Evolutionary conservation across 441 rosid genomes (phyloP).

Genomic region (Populus hybrid): DNA sequence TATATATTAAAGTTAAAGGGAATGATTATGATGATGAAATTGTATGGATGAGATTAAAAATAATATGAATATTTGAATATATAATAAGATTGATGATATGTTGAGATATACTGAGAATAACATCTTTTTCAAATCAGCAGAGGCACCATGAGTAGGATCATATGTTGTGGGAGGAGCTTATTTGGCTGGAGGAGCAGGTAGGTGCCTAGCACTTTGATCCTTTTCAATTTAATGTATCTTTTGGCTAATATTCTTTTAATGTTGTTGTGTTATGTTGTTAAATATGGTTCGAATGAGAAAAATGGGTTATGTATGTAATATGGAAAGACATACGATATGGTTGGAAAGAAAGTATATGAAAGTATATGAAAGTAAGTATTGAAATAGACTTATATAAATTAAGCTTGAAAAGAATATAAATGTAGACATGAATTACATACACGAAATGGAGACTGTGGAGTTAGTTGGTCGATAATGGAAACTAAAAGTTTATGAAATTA

Average conservation of each 20-base stretch:
- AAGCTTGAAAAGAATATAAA: background rate
- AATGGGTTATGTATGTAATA: background rate
- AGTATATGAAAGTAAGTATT: background rate
- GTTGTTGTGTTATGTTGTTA: background rate
- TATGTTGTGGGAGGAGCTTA: background rate
- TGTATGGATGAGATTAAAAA: too few relatives aligned
- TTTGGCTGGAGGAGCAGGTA: too few relatives aligned
- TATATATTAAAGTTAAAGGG: too few relatives aligned
- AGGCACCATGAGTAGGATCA: background rate
- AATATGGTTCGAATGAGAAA: background rate
- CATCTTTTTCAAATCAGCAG: background rate
- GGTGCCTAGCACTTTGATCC: background rate
- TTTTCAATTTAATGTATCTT: background rate
- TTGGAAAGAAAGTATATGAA: background rate
- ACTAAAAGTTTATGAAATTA: too few relatives aligned
- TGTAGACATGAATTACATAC: too few relatives aligned
- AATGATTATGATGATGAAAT: too few relatives aligned
- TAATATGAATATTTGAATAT: too few relatives aligned
- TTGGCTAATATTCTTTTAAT: too few relatives aligned
- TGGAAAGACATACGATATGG: background rate
- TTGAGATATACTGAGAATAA: background rate
- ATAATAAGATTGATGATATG: too few relatives aligned
- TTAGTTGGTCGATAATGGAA: too few relatives aligned
- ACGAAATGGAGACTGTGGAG: too few relatives aligned
- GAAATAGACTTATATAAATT: background rate